Conservation (phyloP, 1,139 yeast genomes). For the Candida sp. region DNA sequence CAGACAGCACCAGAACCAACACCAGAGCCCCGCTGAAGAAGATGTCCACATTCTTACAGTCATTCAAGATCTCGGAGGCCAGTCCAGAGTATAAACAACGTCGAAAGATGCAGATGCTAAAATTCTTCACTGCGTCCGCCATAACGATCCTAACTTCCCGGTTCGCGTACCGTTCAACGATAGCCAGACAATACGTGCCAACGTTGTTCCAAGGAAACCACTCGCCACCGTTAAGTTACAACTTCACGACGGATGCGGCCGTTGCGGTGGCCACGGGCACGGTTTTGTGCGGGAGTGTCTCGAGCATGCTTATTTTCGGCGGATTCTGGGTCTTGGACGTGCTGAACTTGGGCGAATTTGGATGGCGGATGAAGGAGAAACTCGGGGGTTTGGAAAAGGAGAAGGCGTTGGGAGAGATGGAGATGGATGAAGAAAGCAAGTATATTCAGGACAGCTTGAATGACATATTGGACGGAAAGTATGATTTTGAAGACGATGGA, state of each 20-base stretch:
- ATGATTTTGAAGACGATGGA: constrained; percentile 23
- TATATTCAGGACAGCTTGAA: constrained; percentile 56
- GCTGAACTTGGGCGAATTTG: constrained; percentile 70
- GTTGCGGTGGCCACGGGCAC: constrained; percentile 88
- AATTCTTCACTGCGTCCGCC: constrained; percentile 75
- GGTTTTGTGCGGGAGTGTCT: constrained; percentile 70
- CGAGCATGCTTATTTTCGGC: constrained; percentile 77
- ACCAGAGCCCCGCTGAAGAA: not conserved
- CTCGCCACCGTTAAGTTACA: constrained; percentile 75
- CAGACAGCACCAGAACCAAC: not conserved
- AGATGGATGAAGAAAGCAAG: constrained; percentile 71
- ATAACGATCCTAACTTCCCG: constrained; percentile 75
- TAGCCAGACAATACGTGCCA: constrained; percentile 78
- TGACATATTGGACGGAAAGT: constrained; percentile 48
- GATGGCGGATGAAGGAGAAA: constrained; percentile 63
- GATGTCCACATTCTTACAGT: not conserved
- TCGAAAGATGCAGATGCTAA: constrained; percentile 72
- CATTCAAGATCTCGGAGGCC: constrained; percentile 42
- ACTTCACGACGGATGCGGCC: constrained; percentile 83
- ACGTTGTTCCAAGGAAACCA: constrained; percentile 85
- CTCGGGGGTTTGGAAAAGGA: constrained; percentile 76
- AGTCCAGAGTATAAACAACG: constrained; percentile 53
- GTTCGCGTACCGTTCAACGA: constrained; percentile 75
- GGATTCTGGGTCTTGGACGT: constrained; percentile 83
- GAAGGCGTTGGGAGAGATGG: constrained; percentile 46